phyloP scores from a whole-genome alignment of 78 protist genomes.

The Planoprotostelium fungivorum region DNA sequence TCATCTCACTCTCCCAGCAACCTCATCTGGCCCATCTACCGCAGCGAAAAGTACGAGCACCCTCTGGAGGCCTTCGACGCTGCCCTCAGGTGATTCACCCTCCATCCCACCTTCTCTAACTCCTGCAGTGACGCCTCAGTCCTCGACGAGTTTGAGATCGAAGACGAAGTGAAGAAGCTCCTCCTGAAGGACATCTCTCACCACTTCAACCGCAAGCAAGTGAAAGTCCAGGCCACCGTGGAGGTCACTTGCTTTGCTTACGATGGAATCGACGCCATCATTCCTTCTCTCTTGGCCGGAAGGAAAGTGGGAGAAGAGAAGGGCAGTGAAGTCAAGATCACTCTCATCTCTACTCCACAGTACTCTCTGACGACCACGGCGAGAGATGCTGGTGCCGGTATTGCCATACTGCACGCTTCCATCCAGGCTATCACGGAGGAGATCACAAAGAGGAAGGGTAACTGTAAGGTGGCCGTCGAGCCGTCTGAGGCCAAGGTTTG shows the following conservation, averaged over 20 bases:
- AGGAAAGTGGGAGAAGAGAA: background rate
- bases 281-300: background rate
- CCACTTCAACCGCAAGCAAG: background rate
- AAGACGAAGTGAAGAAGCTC: background rate
- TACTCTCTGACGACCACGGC: background rate
- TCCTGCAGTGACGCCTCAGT: background rate
- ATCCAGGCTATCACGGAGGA: background rate
- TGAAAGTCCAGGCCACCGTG: background rate
- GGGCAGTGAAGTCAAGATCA: background rate
- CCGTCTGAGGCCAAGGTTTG: background rate
- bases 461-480: background rate
- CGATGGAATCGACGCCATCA: background rate
- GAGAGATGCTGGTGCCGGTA: background rate
- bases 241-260: background rate
- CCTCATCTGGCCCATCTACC: background rate
- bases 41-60: background rate
- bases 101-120: background rate
- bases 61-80: background rate
- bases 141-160: background rate
- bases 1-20: background rate
- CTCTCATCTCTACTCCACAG: background rate
- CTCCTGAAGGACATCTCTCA: background rate
- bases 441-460: conserved; percentile 1
- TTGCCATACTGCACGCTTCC: background rate
- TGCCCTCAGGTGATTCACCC: background rate